phyloP scores from a whole-genome alignment of 169 alveolate genomes.

The Eimeria zaria region DNA sequence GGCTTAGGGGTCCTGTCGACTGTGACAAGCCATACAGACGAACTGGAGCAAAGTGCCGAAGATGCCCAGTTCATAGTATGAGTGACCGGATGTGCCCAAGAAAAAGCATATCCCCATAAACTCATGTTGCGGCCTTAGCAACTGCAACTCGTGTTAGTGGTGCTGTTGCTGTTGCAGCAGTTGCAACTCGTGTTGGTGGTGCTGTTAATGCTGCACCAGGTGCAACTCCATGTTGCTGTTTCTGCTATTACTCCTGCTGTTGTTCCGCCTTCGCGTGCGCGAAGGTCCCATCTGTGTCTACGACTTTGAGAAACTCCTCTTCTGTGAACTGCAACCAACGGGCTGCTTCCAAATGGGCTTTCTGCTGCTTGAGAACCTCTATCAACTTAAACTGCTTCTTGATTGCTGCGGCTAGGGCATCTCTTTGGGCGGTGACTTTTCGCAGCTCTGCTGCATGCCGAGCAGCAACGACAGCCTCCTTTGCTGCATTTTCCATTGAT shows the following conservation, averaged over 20 bases:
- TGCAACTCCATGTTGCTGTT: constrained; percentile 6
- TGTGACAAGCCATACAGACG: too few species aligned
- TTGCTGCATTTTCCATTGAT: constrained; percentile 33
- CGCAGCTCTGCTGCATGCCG: constrained; percentile 80
- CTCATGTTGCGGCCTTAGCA: neutral
- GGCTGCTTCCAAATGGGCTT: constrained; percentile 94
- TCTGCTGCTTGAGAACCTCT: constrained; percentile 93
- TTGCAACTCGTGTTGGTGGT: neutral
- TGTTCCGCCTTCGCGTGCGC: neutral
- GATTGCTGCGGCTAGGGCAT: constrained; percentile 91
- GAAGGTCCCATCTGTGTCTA: constrained; percentile 30
- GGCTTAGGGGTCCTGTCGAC: too few species aligned
- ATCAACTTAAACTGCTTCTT: constrained; percentile 93
- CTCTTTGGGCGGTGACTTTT: constrained; percentile 87
- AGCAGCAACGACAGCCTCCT: constrained; percentile 17
- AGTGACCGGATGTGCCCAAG: too few species aligned
- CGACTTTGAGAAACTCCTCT: constrained; percentile 90
- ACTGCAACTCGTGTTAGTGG: neutral
- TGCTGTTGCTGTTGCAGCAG: neutral
- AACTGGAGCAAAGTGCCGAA: too few species aligned
- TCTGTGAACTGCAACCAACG: constrained; percentile 93
- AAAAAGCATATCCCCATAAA: too few species aligned
- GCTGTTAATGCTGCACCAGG: neutral
- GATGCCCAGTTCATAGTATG: too few species aligned
- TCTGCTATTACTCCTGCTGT: neutral